Percentiles rank a stretch among this genome's conserved stretches.
These are phyloP conservation scores for Penicillium pancosmium DNA, from an alignment of 495 filamentous ascomycete genomes.

Conservation along the genomic window DNA sequence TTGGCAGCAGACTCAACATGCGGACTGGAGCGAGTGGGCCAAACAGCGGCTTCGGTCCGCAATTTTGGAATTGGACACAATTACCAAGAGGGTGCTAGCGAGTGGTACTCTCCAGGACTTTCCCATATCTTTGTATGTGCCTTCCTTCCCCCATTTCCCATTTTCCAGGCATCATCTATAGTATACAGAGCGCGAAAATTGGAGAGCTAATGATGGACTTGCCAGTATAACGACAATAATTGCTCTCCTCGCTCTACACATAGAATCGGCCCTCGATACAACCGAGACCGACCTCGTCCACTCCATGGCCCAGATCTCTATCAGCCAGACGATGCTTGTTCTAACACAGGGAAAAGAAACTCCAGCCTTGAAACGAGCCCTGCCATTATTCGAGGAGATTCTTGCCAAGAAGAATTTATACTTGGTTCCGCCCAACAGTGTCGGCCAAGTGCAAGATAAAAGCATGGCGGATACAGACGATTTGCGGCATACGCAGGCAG, in stretches of 20 bases:
- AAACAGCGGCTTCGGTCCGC: slow-evolving; percentile 1
- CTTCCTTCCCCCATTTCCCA: neutral
- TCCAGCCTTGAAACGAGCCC: slow-evolving; percentile 2
- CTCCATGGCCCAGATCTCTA: slow-evolving; percentile 3
- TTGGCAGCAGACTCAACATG: neutral
- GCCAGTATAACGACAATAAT: neutral
- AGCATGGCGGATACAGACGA: neutral
- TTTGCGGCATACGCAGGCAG: neutral
- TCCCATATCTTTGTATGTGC: slow-evolving; percentile 6
- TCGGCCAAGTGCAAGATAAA: neutral
- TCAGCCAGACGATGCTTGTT: slow-evolving; percentile 7
- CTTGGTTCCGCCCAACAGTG: slow-evolving; percentile 2
- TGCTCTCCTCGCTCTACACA: neutral
- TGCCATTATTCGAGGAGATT: slow-evolving; percentile 3
- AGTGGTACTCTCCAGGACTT: neutral
- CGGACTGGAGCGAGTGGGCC: slow-evolving; percentile 1
- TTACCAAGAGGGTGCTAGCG: slow-evolving; percentile 1
- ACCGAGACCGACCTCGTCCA: slow-evolving; percentile 2
- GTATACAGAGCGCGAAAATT: neutral
- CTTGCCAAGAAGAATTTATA: neutral
- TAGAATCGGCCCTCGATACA: slow-evolving; percentile 4
- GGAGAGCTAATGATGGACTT: neutral
- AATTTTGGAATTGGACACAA: slow-evolving; percentile 1
- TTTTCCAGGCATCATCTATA: too few species aligned
- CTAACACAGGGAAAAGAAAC: neutral